Conservation (phyloP, 2,329 filamentous ascomycete genomes). For the Talaromyces piceae region DNA sequence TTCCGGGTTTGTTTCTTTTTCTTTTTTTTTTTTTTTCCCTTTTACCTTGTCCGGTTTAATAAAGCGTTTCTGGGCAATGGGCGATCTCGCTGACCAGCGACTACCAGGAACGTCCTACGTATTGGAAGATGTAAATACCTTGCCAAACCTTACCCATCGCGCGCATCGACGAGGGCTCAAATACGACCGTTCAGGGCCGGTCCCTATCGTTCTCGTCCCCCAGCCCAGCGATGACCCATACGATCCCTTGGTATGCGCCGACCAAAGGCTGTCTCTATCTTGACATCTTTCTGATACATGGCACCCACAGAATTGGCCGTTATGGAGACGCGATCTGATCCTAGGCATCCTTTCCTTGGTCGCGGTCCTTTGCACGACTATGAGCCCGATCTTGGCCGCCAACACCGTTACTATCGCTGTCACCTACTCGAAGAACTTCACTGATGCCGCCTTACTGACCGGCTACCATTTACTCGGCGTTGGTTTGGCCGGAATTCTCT, state of each 20-base stretch:
- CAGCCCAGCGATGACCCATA: constrained; percentile 88
- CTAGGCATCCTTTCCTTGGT: constrained; percentile 69
- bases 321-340: constrained; percentile 78
- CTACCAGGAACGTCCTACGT: constrained; percentile 45
- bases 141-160: constrained; percentile 15
- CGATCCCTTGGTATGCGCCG: constrained; percentile 64
- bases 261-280: constrained; percentile 24
- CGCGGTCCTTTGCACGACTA: constrained; percentile 73
- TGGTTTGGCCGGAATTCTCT: constrained; percentile 72
- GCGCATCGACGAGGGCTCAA: constrained; percentile 48
- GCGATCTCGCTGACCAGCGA: neutral
- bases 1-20: constrained; percentile 64
- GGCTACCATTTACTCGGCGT: constrained; percentile 82
- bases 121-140: constrained; percentile 51
- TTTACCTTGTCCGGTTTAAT: too few relatives aligned
- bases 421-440: constrained; percentile 59
- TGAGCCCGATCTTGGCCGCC: constrained; percentile 80
- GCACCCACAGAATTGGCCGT: constrained; percentile 61
- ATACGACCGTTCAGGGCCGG: constrained; percentile 59
- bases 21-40: too few relatives aligned
- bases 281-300: neutral
- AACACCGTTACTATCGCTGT: constrained; percentile 73
- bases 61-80: too few relatives aligned
- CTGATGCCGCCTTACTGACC: constrained; percentile 72
- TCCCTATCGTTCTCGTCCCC: constrained; percentile 74